Evolutionary conservation across 176 grass and related monocot genomes (phyloP), one percentile per base, ranked within the genome.

Genomic region (Leersia perrieri): DNA sequence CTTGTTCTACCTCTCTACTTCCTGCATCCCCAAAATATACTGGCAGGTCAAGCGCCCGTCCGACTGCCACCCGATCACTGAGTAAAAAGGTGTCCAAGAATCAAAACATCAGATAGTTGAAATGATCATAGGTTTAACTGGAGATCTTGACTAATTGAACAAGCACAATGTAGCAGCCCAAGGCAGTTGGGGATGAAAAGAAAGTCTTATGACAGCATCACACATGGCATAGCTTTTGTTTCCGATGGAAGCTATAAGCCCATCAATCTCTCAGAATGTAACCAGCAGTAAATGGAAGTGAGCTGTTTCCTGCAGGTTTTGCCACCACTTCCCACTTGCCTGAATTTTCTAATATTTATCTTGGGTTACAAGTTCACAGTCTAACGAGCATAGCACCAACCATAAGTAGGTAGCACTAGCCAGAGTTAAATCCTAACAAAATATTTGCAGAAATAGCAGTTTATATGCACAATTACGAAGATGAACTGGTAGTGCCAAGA

Each of bases 1-100:
- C 35, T 75, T 33, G 9, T 31, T 78, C 73, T 77, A 95, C 96
- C 96, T 99, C 96, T 85, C 93, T 87, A 80, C 96, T 99, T 75
- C 96, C 96, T 73, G 96, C 96, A 88, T 99, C 96, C 58, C 96
- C 96, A 55, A 99, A 99, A 88, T 95, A 99, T 53, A 99, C 90
- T 1, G 96, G 96, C 71, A 99, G 88, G 47, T 95, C 96, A 82
- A 99, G 92, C 31, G 92, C 92, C 38, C 96, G 96, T 32, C 96
- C 96, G 79, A 90, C 91, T 42, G 92, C 92, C 45, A 99, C 96
- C 28, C 96, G 92, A 51, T 99, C 96, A 74, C 96, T 99, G 83
- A 66, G n/a, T 58, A n/a, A 58, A 68, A 89, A 89, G 33, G 76
- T 36, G 25, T 27, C 74, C 47, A 83, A 76, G 7, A 73, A 80